Base-by-base conservation (phyloP, 163 green algal genomes). In the Scenedesmus sp. region DNA sequence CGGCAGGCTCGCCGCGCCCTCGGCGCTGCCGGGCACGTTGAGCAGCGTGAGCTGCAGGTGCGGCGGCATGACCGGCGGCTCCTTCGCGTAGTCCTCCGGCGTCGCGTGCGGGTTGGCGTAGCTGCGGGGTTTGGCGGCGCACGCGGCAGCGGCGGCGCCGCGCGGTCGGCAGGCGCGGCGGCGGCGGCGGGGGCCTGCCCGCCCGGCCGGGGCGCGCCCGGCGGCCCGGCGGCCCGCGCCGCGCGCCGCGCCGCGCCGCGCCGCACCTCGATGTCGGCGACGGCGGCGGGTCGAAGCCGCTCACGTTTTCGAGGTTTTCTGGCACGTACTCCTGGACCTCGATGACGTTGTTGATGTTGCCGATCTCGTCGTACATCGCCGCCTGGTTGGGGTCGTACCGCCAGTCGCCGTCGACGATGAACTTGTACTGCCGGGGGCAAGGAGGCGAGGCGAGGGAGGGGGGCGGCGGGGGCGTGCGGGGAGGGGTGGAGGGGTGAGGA, bases 291-390 rank as follows among this genome's bases (percentile, higher is more conserved):
- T 98, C 94, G 81, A 99, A 99, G 51, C 89, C 89, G 4, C 82
- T 87, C 5, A 99, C 70, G 54, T 90, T 89, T 56, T 96, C 95
- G 42, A 98, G 81, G 82, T 98, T 98, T 74, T 99, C 95, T 4
- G 95, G 93, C 31, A 97, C 93, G 74, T 95, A 98, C 86, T 98
- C 95, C 75, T 90, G 88, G 53, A 98, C 95, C 87, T 99, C 96
- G 26, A 99, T 84, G 22, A 98, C 92, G 75, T 99, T 99, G 89
- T 99, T 99, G 20, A 99, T 91, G 82, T 99, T 98, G 63, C 91
- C 92, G 79, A 94, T 91, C 70, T 98, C 96, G 76, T 99, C 96
- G 67, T 95, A 97, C 89, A 98, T 97, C 26, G 92, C 93, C 1
- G 92, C 86, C 84, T 97, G 92, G 84, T 98, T 97, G 36, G 95